A percentile compares a stretch with the other conserved stretches of the same genome.
Conservation (phyloP, 2,329 filamentous ascomycete species). For the Colletotrichum acutatum region DNA sequence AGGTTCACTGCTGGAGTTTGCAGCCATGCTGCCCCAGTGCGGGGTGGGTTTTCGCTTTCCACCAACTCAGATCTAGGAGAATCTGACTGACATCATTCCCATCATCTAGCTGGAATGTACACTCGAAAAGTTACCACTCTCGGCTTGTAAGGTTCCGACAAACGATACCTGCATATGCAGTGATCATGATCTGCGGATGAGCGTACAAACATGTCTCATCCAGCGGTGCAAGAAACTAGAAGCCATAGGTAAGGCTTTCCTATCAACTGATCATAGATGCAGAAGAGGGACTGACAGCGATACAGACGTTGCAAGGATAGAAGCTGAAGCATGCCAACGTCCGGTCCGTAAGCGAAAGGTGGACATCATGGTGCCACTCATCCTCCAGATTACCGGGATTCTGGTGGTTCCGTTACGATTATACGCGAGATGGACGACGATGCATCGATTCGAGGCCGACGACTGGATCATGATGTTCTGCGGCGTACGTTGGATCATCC, state of each 20-base stretch:
- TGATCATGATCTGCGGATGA: constrained; percentile 36
- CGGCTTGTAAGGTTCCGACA: constrained; percentile 38
- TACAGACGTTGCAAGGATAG: constrained; percentile 44
- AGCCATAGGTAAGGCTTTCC: constrained; percentile 38
- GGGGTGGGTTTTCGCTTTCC: constrained; percentile 30
- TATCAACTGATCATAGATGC: background rate
- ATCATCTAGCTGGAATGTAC: constrained; percentile 39
- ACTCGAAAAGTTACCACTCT: constrained; percentile 37
- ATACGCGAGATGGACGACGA: constrained; percentile 47
- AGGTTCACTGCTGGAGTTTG: constrained; percentile 34
- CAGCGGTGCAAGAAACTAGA: constrained; percentile 41
- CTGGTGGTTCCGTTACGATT: constrained; percentile 49
- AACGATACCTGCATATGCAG: constrained; percentile 45
- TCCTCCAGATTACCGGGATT: constrained; percentile 48
- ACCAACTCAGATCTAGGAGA: background rate
- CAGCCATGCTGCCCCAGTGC: constrained; percentile 36
- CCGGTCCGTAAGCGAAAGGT: constrained; percentile 45
- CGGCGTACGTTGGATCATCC: constrained; percentile 40
- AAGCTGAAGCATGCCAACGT: constrained; percentile 46
- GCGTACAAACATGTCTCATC: constrained; percentile 40
- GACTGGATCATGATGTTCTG: constrained; percentile 53
- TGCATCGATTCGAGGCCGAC: constrained; percentile 46
- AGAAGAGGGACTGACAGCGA: constrained; percentile 26
- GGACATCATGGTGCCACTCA: constrained; percentile 47
- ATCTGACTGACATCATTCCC: background rate